Percentiles rank a stretch among this genome's conserved stretches.
phyloP scores from a whole-genome alignment of 345 rosid species.

The Odontarrhena argentea region DNA sequence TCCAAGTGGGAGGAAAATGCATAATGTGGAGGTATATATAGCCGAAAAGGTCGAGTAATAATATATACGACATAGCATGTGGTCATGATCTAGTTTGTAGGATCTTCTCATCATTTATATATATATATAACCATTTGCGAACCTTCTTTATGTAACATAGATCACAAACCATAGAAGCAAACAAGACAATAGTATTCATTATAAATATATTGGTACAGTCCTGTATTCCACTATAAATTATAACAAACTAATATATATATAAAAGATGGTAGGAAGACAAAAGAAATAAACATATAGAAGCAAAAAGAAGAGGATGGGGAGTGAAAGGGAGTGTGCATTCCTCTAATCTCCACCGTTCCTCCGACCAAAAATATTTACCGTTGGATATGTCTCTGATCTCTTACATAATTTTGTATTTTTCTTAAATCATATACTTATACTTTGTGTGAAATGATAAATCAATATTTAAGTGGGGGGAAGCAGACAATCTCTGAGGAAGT shows the following conservation, averaged over 20 bases:
- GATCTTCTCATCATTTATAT: constrained; percentile 27
- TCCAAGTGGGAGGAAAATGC: constrained; percentile 23
- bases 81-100: constrained; percentile 34
- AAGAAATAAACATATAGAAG: constrained; percentile 10
- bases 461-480: not conserved
- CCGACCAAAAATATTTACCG: constrained; percentile 35
- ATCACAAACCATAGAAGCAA: not conserved
- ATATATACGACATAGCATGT: constrained; percentile 37
- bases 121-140: constrained; percentile 17
- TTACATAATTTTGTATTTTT: not conserved
- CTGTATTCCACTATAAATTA: constrained; percentile 30
- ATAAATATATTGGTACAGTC: constrained; percentile 16
- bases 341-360: constrained; percentile 27
- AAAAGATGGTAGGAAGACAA: constrained; percentile 9
- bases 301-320: constrained; percentile 35
- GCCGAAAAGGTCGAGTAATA: constrained; percentile 24
- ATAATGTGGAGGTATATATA: constrained; percentile 6
- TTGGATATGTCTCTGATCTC: constrained; percentile 5
- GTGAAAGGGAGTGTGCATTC: constrained; percentile 35
- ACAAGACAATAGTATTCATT: not conserved
- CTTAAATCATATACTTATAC: not conserved
- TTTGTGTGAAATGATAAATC: no score
- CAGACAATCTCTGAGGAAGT: constrained; percentile 29
- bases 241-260: not conserved
- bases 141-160: constrained; percentile 17